Evolutionary conservation across 306 rosid genomes (phyloP), one percentile per base, ranked within the genome.

Genomic region (Alnus rubra): DNA sequence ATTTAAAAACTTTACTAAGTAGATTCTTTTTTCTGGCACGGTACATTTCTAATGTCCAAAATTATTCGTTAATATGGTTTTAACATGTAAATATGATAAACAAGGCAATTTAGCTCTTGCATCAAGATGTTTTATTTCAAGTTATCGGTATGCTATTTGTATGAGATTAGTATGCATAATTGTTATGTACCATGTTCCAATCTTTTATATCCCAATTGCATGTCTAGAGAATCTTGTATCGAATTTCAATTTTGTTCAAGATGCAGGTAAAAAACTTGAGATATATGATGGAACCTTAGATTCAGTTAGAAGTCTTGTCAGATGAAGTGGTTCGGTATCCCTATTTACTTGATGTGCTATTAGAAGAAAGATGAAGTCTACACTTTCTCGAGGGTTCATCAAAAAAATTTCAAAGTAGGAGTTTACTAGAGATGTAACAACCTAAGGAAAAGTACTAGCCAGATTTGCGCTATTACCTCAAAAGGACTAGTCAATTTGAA

Each of bases 281-380:
- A 35, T 35, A 64, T 13, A 15, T 67, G 71, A 67, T 67, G 71
- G 71, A 39, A 35, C 71, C 50, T 28, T 48, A 48, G 47, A 48
- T 59, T 70, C 37, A 23, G 9, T 44, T 12, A 47, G 31, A 18
- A 70, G 71, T 48, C 72, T 35, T 33, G 33, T 9, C 33, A 59
- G 65, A 59, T 59, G 12, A 59, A 59, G 31, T 4, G 8, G 65
- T 28, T 11, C 39, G 28, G 65, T 28, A 28, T 59, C 65, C 5
- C 65, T 23, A 28, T 11, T 10, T 2, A 59, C 37, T 59, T 59
- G 65, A 59, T 59, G 65, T 4, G 37, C 12, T 59, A 28, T 23
- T 28, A 28, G 30, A 23, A 59, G 65, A 28, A 59, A 59, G 16
- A 12, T 59, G 3, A 1, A 9, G 15, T 59, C 6, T 10, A 59